These are phyloP conservation scores for Xylaria sp. DNA, from an alignment of 2,329 filamentous ascomycete genomes.

Conservation along the genomic window DNA sequence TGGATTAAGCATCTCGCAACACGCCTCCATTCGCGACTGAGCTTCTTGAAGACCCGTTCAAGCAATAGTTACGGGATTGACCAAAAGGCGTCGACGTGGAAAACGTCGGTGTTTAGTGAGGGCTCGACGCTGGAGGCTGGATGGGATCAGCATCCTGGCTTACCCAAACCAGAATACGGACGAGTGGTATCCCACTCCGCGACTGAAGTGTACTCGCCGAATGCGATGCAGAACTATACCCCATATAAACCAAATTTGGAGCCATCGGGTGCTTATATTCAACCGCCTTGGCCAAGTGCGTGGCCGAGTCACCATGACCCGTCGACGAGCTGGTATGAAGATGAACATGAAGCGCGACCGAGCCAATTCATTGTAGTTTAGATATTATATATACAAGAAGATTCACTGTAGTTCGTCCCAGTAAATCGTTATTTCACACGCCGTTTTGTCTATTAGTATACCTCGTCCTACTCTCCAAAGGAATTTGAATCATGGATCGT, in stretches of 20 bases:
- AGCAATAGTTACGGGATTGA: not conserved
- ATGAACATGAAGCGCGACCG: not conserved
- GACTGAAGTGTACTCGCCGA: not conserved
- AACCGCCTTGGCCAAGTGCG: not conserved
- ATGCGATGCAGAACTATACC: not conserved
- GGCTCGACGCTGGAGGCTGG: not conserved
- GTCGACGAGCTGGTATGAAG: conserved; percentile 28
- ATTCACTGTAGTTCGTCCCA: too few relatives aligned
- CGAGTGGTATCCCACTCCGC: not conserved
- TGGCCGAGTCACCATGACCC: conserved; percentile 10
- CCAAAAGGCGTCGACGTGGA: not conserved
- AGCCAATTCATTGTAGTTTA: not conserved
- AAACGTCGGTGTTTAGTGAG: conserved; percentile 4
- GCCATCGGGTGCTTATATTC: not conserved
- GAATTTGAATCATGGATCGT: too few relatives aligned
- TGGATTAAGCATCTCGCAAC: conserved; percentile 7
- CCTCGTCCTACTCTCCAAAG: not conserved
- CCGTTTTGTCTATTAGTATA: too few relatives aligned
- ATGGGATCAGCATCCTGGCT: not conserved
- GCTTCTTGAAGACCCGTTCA: conserved; percentile 1
- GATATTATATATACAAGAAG: too few relatives aligned
- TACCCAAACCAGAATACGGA: not conserved
- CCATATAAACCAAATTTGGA: not conserved
- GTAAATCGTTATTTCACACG: too few relatives aligned
- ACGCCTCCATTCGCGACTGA: conserved; percentile 1